phyloP scores from a whole-genome alignment of 2,329 filamentous ascomycete species.

The Simplicillium aogashimaense region DNA sequence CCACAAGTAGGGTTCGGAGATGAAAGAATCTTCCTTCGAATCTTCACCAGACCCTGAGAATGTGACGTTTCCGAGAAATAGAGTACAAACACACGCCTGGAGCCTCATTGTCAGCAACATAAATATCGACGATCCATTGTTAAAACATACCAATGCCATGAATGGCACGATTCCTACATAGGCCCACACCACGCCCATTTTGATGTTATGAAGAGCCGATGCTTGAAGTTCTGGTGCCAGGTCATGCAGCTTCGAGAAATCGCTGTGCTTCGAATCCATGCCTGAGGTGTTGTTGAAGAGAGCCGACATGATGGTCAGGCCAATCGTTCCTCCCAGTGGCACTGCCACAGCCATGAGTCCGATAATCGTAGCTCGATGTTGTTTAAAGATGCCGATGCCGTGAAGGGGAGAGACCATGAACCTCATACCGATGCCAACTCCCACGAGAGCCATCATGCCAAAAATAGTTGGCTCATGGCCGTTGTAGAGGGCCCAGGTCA shows the following conservation, averaged over 20 bases:
- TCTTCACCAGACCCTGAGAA: constrained; percentile 8
- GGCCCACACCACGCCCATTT: constrained; percentile 53
- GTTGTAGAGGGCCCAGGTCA: constrained; percentile 45
- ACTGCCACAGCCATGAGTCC: constrained; percentile 49
- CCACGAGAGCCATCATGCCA: constrained; percentile 56
- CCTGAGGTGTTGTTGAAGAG: constrained; percentile 53
- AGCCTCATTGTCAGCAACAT: not conserved
- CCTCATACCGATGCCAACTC: constrained; percentile 52
- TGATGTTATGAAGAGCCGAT: constrained; percentile 15
- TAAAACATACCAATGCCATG: constrained; percentile 30
- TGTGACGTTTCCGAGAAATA: constrained; percentile 21
- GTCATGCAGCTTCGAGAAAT: constrained; percentile 14
- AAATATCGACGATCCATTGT: too few species aligned
- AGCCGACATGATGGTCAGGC: constrained; percentile 56
- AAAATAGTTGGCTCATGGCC: constrained; percentile 42
- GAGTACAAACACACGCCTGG: constrained; percentile 15
- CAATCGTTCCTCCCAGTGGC: constrained; percentile 55
- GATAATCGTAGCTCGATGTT: constrained; percentile 46
- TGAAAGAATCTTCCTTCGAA: constrained; percentile 1
- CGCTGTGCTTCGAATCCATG: constrained; percentile 11
- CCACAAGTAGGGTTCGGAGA: constrained; percentile 4
- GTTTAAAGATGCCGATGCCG: constrained; percentile 50
- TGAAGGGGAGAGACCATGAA: constrained; percentile 57
- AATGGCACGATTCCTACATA: constrained; percentile 53
- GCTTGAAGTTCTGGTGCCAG: constrained; percentile 5